These are phyloP conservation scores for Fusarium circinatum DNA, from an alignment of 2,329 filamentous ascomycete genomes.

Conservation along the genomic window DNA sequence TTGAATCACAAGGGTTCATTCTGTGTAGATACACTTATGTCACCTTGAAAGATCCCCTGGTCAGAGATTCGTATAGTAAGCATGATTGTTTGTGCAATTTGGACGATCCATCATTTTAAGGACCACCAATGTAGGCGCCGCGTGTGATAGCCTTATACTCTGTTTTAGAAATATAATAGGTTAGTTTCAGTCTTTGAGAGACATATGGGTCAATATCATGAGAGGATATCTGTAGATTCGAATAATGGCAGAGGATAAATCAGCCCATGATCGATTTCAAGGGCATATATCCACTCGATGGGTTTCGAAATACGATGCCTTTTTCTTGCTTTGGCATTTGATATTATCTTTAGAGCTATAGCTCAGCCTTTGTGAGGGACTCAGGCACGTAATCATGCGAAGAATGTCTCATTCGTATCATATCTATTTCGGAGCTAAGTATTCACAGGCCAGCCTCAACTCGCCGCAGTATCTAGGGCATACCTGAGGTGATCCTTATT, in stretches of 20 bases:
- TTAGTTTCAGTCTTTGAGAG: fast-evolving
- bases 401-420: background rate
- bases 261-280: background rate
- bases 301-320: too few species aligned
- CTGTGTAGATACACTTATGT: fast-evolving
- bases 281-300: background rate
- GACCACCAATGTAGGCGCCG: background rate
- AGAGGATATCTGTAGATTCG: background rate
- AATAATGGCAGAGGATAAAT: background rate
- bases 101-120: background rate
- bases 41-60: fast-evolving
- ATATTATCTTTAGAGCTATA: background rate
- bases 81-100: background rate
- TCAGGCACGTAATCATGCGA: background rate
- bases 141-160: background rate
- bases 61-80: background rate
- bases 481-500: background rate
- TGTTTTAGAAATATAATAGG: fast-evolving
- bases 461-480: background rate
- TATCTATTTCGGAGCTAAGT: background rate
- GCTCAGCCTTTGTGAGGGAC: fast-evolving
- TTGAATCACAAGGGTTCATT: fast-evolving
- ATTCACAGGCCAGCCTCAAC: background rate
- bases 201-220: fast-evolving
- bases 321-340: too few species aligned